Percentiles rank a stretch among this genome's conserved stretches.
Conservation (phyloP, 768 basidiomycete genomes). For the Coprinellus micaceus region DNA sequence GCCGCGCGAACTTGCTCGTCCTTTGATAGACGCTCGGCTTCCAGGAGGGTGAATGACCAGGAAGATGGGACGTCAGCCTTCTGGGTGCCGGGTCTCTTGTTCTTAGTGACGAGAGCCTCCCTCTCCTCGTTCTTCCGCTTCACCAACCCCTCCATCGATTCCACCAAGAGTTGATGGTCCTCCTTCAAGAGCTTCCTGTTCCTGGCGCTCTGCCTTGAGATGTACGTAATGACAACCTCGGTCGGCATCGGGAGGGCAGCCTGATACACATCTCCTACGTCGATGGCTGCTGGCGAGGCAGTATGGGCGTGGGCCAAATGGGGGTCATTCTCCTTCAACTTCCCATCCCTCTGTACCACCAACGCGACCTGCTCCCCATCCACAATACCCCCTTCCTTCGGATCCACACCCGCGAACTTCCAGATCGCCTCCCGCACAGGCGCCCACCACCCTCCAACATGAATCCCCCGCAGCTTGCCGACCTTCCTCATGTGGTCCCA, state of each 20-base stretch:
- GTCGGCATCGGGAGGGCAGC: constrained; percentile 38
- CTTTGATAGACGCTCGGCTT: constrained; percentile 63
- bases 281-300: constrained; percentile 11
- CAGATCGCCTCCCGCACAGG: constrained; percentile 64
- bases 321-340: constrained; percentile 10
- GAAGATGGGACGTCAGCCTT: constrained; percentile 15
- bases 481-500: constrained; percentile 45
- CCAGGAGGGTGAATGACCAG: constrained; percentile 62
- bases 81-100: constrained; percentile 1
- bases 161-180: constrained; percentile 55
- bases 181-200: constrained; percentile 50
- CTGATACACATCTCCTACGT: constrained; percentile 22
- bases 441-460: constrained; percentile 73
- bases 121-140: constrained; percentile 31
- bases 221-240: constrained; percentile 66
- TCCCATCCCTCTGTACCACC: constrained; percentile 1
- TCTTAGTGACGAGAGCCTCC: constrained; percentile 10
- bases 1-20: constrained; percentile 71
- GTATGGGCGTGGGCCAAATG: constrained; percentile 8
- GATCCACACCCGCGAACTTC: constrained; percentile 52
- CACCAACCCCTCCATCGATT: constrained; percentile 49
- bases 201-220: constrained; percentile 56
- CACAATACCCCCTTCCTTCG: constrained; percentile 13
- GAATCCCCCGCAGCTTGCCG: constrained; percentile 33
- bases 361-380: constrained; percentile 8